phyloP scores from a whole-genome alignment of 371 early-diverging fungal species.

The Cokeromyces recurvatus region DNA sequence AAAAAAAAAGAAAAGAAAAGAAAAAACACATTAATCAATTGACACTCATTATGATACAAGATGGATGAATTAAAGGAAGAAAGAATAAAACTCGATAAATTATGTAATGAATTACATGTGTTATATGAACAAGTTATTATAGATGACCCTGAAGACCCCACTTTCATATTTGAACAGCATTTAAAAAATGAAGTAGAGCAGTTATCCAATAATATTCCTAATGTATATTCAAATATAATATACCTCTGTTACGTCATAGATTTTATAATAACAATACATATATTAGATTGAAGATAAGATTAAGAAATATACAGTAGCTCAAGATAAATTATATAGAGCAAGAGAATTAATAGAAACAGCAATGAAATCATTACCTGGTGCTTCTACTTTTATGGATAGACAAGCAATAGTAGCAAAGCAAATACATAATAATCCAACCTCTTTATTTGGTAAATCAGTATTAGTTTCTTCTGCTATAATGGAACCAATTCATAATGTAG shows the following conservation, averaged over 20 bases:
- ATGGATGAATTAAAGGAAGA: constrained; percentile 24
- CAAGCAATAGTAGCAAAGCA: constrained; percentile 23
- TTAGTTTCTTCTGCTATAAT: not conserved
- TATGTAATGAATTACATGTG: constrained; percentile 25
- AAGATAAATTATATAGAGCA: constrained; percentile 30
- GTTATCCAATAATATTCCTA: constrained; percentile 27
- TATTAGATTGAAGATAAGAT: constrained; percentile 31
- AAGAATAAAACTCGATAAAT: constrained; percentile 25
- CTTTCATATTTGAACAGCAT: constrained; percentile 26
- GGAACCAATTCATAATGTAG: constrained; percentile 17
- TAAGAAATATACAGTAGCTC: constrained; percentile 20
- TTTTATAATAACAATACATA: too few relatives aligned
- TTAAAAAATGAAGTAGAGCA: constrained; percentile 31
- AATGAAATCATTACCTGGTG: constrained; percentile 42
- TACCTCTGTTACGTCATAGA: not conserved
- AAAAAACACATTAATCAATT: too few relatives aligned
- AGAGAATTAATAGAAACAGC: constrained; percentile 36
- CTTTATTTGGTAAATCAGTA: constrained; percentile 1
- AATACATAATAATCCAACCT: not conserved
- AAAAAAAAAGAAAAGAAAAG: too few relatives aligned
- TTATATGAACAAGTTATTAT: constrained; percentile 36
- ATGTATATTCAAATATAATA: constrained; percentile 15
- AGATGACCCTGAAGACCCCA: constrained; percentile 20
- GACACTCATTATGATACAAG: too few relatives aligned
- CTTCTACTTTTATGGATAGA: constrained; percentile 32